Percentiles rank a stretch among this genome's conserved stretches.
Evolutionary conservation across 1,139 yeast species (phyloP).

Genomic region (Saccharomyces hybrid): DNA sequence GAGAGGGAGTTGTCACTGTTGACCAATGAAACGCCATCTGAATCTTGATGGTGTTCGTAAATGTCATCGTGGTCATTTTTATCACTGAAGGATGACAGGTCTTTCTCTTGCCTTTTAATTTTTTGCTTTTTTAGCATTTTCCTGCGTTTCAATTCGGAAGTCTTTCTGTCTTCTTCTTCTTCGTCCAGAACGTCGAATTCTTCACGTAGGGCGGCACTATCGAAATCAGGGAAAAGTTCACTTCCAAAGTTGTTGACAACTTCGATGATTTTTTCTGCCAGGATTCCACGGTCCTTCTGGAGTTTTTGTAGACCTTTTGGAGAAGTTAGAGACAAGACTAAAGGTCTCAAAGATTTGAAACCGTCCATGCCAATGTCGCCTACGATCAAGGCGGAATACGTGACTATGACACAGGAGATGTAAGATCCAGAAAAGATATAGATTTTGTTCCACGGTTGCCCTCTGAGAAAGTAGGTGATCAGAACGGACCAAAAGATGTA

Average conservation of each 20-base stretch:
- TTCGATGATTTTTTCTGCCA: constrained; percentile 43
- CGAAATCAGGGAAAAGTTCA: constrained; percentile 52
- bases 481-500: constrained; percentile 72
- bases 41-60: constrained; percentile 15
- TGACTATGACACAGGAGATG: constrained; percentile 49
- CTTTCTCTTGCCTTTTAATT: constrained; percentile 6
- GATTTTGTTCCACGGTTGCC: constrained; percentile 20
- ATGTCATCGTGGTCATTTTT: constrained; percentile 6
- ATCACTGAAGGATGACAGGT: neutral
- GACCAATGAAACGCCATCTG: constrained; percentile 30
- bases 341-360: constrained; percentile 73
- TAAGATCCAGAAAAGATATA: constrained; percentile 31
- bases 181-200: constrained; percentile 15
- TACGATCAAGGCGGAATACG: constrained; percentile 79
- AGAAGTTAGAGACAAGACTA: constrained; percentile 62
- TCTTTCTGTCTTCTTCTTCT: constrained; percentile 23
- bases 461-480: constrained; percentile 40
- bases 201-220: constrained; percentile 21
- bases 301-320: constrained; percentile 41
- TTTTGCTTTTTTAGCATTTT: constrained; percentile 22
- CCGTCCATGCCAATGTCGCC: constrained; percentile 94
- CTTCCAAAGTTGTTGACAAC: constrained; percentile 59
- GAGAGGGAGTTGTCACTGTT: constrained; percentile 32
- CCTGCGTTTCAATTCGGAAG: constrained; percentile 28
- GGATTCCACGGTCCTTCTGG: constrained; percentile 40